Base-by-base conservation (phyloP, 257 asterid species). In the Solanum ahanhuiri region DNA sequence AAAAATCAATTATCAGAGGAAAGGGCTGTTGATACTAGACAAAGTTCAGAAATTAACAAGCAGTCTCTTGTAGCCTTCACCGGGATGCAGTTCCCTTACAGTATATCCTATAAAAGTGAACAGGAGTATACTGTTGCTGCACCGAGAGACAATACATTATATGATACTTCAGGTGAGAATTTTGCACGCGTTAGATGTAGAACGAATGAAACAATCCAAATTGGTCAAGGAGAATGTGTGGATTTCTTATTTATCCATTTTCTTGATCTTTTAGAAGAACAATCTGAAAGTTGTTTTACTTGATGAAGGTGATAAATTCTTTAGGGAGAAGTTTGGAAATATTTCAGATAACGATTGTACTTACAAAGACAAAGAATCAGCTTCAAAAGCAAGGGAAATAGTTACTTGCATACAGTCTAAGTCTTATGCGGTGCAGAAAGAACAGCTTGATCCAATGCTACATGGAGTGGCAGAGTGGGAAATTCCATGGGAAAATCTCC, bases 401-500 rank as follows among this genome's bases (percentile, higher is more conserved):
- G 85, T 90, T 31, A 51, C 86, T 81, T 58, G 83, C 87, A 86
- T 63, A 57, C 93, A 92, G 90, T 87, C 94, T 70, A 83, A 83
- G 89, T 87, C 90, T 85, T 85, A 76, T 87, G 87, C 79, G 85
- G 83, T 60, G 86, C 90, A 87, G 79, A 90, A 90, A 88, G 86
- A 90, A 85, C 95, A 94, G 89, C 90, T 91, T 73, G 92, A 94
- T 81, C 93, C 93, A 4, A 67, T 93, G 89, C 90, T 97, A 85
- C 91, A 87, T 91, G 96, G 93, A 54, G 98, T 95, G 88, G 98
- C 97, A 22, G 98, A 90, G 34, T 90, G 92, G 92, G 93, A 95
- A 89, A 96, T 96, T 85, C 95, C 93, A 43, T 97, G 99, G 99
- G 98, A 97, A 88, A 96, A 96, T 92, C 99, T 97, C 88, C 96